These are phyloP conservation scores for Lactifluus volemus DNA, from an alignment of 768 basidiomycete species.

Conservation along the genomic window DNA sequence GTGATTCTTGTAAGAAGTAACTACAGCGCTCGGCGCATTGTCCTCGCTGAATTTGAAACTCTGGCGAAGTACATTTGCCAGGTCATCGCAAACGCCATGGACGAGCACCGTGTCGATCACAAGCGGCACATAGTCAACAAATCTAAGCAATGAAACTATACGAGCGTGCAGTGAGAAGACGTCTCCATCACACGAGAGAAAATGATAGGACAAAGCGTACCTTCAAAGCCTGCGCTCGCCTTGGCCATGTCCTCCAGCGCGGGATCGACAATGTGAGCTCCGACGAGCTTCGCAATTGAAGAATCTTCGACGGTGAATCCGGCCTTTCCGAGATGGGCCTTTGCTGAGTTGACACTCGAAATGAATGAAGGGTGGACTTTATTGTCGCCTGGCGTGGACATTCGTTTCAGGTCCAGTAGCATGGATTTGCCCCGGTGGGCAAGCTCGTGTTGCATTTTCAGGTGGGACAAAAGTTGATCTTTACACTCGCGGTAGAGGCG, in stretches of 20 bases:
- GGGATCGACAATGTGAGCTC: background rate
- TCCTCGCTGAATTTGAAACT: slow-evolving; percentile 6
- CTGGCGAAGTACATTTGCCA: background rate
- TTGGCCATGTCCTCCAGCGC: slow-evolving; percentile 15
- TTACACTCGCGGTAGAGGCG: slow-evolving; percentile 9
- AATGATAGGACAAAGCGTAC: background rate
- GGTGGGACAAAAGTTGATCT: slow-evolving; percentile 8
- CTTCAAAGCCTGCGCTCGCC: slow-evolving; percentile 16
- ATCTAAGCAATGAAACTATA: slow-evolving; percentile 9
- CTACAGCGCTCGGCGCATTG: slow-evolving; percentile 2
- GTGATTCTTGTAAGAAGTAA: background rate
- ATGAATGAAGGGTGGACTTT: background rate
- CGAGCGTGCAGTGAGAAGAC: background rate
- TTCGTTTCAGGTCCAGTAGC: background rate
- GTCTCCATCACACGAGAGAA: background rate
- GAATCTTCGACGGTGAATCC: background rate
- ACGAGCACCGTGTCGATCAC: slow-evolving; percentile 16
- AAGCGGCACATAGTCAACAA: slow-evolving; percentile 14
- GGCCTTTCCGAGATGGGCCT: background rate
- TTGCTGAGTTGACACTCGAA: background rate
- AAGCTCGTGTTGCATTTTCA: slow-evolving; percentile 7
- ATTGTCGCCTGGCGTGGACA: background rate
- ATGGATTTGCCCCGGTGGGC: background rate
- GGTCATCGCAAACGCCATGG: background rate
- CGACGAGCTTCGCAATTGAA: slow-evolving; percentile 5